A percentile compares a stretch with the other conserved stretches of the same genome.
phyloP scores from a whole-genome alignment of 176 grass and related monocot genomes.

The Alopecurus myosuroides region DNA sequence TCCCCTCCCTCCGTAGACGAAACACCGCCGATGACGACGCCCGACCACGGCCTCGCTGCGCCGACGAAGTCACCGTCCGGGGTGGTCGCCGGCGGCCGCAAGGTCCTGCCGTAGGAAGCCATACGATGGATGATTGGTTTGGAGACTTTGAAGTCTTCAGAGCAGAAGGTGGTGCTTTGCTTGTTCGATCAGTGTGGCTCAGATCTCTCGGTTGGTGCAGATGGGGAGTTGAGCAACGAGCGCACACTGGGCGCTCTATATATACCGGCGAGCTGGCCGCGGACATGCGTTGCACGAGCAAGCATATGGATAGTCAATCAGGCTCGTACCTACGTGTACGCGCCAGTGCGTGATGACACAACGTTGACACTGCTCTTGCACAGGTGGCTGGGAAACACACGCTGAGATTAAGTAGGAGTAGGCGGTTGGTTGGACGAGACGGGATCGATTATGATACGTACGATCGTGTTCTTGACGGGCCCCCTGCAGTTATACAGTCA shows the following conservation, averaged over 20 bases:
- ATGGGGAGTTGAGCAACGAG: neutral
- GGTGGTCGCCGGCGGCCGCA: neutral
- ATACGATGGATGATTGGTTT: neutral
- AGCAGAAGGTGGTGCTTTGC: neutral
- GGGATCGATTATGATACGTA: neutral
- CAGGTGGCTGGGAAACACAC: neutral
- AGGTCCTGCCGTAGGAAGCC: conserved; percentile 13
- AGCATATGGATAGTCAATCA: neutral
- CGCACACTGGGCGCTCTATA: neutral
- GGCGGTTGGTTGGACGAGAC: neutral
- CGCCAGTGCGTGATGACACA: neutral
- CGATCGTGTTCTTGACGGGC: too few species aligned
- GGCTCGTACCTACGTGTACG: neutral
- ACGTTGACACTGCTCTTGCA: neutral
- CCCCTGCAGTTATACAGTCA: too few species aligned
- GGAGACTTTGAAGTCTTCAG: neutral
- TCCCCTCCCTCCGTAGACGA: neutral
- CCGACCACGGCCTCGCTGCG: neutral
- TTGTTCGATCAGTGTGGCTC: neutral
- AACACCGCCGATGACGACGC: neutral
- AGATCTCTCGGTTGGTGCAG: conserved; percentile 6
- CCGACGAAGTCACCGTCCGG: neutral
- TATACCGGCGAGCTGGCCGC: neutral
- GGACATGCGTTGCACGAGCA: neutral
- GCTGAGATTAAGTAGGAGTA: neutral